Evolutionary conservation across 2,329 filamentous ascomycete genomes (phyloP), one percentile per base, ranked within the genome.

Genomic region (Botrytis fragariae): DNA sequence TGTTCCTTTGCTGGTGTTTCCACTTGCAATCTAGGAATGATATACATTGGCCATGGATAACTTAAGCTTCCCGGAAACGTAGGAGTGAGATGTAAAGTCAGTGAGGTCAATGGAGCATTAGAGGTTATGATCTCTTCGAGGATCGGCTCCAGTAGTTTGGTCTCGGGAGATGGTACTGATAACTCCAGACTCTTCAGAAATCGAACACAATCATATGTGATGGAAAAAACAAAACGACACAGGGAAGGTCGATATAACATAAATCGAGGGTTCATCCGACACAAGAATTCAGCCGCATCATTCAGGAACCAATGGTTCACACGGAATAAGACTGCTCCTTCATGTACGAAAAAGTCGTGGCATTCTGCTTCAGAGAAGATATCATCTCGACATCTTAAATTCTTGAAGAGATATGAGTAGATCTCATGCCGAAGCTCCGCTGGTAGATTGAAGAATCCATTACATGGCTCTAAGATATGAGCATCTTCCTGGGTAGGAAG

Each of bases 391-490:
- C 70, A 72, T 60, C 48, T 72, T 39, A 72, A 57, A 16, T 72
- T 44, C 10, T 37, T 72, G 62, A 72, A 72, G 48, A 72, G 70
- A 44, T 72, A 69, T 44, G 61, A 68, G 67, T 72, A 68, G 32
- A 72, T 12, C 32, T 69, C 70, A 37, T 72, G 62, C 62, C 70
- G 48, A 59, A 69, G 60, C 62, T 68, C 70, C 37, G 45, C 45
- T 12, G 62, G 70, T 57, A 72, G 35, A 37, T 54, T 72, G 48
- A 65, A 72, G 22, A 71, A 71, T 32, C 44, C 69, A 71, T 39
- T 63, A 64, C 59, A 39, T 25, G 59, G 59, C 22, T 25, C 59
- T 69, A 29, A 22, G 37, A 32, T 42, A 32, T 57, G 65, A 69
- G 65, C 65, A 14, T 57, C 45, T 42, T 69, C 65, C 48, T 22